These are phyloP conservation scores for Colletotrichum shisoi DNA, from an alignment of 2,329 filamentous ascomycete species.

Conservation along the genomic window DNA sequence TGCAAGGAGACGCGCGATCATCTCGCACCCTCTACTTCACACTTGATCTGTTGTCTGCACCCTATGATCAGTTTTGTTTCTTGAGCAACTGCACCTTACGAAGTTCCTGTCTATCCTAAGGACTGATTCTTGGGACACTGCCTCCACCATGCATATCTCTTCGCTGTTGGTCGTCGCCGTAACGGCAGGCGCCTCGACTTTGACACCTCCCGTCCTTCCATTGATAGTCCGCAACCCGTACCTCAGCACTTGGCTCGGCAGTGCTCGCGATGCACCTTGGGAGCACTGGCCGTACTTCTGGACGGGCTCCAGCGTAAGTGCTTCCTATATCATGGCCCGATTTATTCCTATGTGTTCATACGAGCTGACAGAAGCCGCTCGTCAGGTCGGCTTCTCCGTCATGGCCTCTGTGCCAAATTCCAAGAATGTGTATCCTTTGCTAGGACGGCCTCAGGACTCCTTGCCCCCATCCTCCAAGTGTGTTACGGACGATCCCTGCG, in stretches of 20 bases:
- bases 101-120: conserved; percentile 4
- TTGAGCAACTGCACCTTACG: not conserved
- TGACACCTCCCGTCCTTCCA: conserved; percentile 65
- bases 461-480: conserved; percentile 46
- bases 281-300: conserved; percentile 87
- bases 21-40: not conserved
- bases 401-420: conserved; percentile 57
- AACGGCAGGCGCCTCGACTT: conserved; percentile 56
- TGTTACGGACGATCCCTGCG: conserved; percentile 11
- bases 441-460: conserved; percentile 62
- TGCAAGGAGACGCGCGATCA: not conserved
- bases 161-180: conserved; percentile 48
- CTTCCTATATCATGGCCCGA: not conserved
- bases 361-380: conserved; percentile 22
- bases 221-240: conserved; percentile 68
- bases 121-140: conserved; percentile 16
- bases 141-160: conserved; percentile 43
- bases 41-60: not conserved
- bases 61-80: conserved; percentile 1
- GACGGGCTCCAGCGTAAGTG: conserved; percentile 69
- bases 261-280: conserved; percentile 79
- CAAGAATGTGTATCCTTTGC: conserved; percentile 57
- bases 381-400: conserved; percentile 58
- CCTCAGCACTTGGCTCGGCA: conserved; percentile 67
- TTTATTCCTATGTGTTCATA: conserved; percentile 16